phyloP scores from a whole-genome alignment of 805 yeast genomes.

The Saccharomycopsis javanensis region DNA sequence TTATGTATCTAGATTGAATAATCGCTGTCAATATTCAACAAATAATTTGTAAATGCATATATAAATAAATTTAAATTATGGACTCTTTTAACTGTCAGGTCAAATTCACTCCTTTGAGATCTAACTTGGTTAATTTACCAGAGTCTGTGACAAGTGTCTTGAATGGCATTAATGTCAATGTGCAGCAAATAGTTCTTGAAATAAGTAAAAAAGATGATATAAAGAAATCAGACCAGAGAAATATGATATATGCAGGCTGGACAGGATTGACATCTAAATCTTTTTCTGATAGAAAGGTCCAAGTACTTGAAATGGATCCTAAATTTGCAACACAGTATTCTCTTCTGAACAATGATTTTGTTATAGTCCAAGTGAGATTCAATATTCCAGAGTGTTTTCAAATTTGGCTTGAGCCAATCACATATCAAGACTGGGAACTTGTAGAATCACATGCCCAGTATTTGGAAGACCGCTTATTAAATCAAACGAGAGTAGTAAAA shows the following conservation, averaged over 20 bases:
- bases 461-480: conserved; percentile 63
- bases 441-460: conserved; percentile 73
- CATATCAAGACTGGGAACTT: conserved; percentile 81
- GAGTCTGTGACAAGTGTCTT: conserved; percentile 35
- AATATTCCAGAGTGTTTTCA: conserved; percentile 44
- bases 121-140: conserved; percentile 50
- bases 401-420: conserved; percentile 68
- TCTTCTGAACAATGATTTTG: conserved; percentile 33
- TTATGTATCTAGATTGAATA: no score
- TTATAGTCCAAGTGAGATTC: conserved; percentile 38
- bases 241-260: conserved; percentile 48
- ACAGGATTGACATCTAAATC: conserved; percentile 40
- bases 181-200: conserved; percentile 51
- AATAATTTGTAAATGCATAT: background rate
- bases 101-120: conserved; percentile 30
- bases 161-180: conserved; percentile 40
- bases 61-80: conserved; percentile 1
- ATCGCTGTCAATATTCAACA: no score
- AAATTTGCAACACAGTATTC: conserved; percentile 45
- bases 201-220: conserved; percentile 26
- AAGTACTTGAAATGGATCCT: conserved; percentile 53
- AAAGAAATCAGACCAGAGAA: conserved; percentile 22
- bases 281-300: conserved; percentile 19
- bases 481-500: conserved; percentile 72
- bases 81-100: conserved; percentile 24